Percentiles rank a stretch among this genome's conserved stretches.
Conservation (phyloP, 257 asterid species). For the Penstemon davidsonii region DNA sequence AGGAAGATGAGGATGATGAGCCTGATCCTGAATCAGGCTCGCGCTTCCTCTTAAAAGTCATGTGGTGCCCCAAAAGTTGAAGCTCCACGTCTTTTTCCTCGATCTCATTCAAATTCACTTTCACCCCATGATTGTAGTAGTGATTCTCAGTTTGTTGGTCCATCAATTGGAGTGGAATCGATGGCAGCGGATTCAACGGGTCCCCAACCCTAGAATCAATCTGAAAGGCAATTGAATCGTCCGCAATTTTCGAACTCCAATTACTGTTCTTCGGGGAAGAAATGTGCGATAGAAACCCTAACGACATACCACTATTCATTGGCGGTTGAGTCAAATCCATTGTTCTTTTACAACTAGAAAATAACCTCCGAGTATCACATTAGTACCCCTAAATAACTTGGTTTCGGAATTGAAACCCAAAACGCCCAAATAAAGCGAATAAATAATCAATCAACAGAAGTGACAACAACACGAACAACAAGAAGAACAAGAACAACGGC, state of each 20-base stretch:
- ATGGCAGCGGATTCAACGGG: constrained; percentile 38
- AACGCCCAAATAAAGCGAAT: not conserved
- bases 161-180: constrained; percentile 74
- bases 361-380: not conserved
- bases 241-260: constrained; percentile 41
- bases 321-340: constrained; percentile 68
- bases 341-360: not conserved
- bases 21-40: constrained; percentile 44
- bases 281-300: constrained; percentile 62
- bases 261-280: constrained; percentile 31
- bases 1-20: constrained; percentile 30
- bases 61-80: constrained; percentile 64
- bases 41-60: constrained; percentile 69
- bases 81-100: constrained; percentile 49
- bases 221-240: constrained; percentile 60
- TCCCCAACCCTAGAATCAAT: constrained; percentile 57
- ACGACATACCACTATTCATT: constrained; percentile 44
- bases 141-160: constrained; percentile 47
- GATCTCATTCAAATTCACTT: constrained; percentile 23
- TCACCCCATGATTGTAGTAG: constrained; percentile 14
- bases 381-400: not conserved
- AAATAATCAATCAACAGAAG: constrained; percentile 22
- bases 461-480: constrained; percentile 34
- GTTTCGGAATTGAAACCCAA: constrained; percentile 9
- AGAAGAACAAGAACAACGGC: constrained; percentile 26